Conservation (phyloP, 768 basidiomycete species). For the Panaeolus cyanescens region DNA sequence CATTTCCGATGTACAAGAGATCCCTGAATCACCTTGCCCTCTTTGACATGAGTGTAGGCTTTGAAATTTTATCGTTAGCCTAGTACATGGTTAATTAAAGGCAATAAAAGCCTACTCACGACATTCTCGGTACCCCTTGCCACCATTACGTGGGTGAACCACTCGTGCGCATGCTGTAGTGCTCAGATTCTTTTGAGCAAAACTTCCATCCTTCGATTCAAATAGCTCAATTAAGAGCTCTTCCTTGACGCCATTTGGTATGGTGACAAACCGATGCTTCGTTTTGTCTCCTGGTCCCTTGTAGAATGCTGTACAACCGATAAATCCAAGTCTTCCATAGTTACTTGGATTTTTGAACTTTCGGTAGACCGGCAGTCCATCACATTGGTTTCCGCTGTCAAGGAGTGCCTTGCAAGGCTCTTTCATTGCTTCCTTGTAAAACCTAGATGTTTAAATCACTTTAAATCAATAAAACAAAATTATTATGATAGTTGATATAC, state of each 20-base stretch:
- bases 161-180: too few species aligned
- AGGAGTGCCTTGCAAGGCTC: background rate
- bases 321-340: background rate
- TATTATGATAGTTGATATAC: too few species aligned
- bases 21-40: slow-evolving; percentile 2
- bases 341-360: too few species aligned
- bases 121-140: too few species aligned
- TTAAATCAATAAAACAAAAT: too few species aligned
- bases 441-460: too few species aligned
- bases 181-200: background rate
- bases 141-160: too few species aligned
- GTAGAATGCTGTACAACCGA: slow-evolving; percentile 1
- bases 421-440: slow-evolving; percentile 7
- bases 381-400: background rate
- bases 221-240: background rate
- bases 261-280: slow-evolving; percentile 5
- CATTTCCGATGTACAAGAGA: background rate
- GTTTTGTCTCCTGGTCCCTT: too few species aligned
- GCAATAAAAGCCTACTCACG: too few species aligned
- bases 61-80: too few species aligned
- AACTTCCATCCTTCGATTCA: background rate
- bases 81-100: too few species aligned
- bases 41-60: too few species aligned
- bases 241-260: slow-evolving; percentile 4
- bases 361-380: background rate